Evolutionary conservation across 192 early-diverging fungal species (phyloP).

Genomic region (Podochytrium sp.): DNA sequence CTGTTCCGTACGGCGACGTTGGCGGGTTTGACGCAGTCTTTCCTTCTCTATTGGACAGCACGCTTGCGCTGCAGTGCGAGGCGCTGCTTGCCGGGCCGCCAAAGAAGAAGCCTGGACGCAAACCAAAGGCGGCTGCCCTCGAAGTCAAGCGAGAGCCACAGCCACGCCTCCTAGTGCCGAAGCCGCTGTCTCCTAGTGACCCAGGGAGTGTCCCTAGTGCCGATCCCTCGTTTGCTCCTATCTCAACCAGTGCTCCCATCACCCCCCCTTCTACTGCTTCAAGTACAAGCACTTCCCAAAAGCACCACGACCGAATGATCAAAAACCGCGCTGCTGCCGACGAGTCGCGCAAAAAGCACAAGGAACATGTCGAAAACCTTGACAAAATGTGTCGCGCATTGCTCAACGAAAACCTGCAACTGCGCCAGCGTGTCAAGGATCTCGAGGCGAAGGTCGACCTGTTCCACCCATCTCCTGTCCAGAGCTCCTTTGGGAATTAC

Average conservation of each 20-base stretch:
- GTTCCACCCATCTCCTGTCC: too few relatives aligned
- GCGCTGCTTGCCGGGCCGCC: conserved; percentile 30
- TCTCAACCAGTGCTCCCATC: conserved; percentile 30
- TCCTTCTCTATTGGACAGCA: too few relatives aligned
- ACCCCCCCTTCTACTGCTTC: conserved; percentile 28
- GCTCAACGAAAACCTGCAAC: conserved; percentile 45
- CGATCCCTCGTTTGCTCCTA: conserved; percentile 40
- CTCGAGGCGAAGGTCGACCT: too few relatives aligned
- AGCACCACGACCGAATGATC: conserved; percentile 85
- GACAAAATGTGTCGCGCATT: conserved; percentile 61
- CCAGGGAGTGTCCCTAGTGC: conserved; percentile 29
- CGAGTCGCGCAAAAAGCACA: conserved; percentile 85
- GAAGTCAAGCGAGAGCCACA: background rate
- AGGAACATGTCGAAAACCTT: conserved; percentile 78
- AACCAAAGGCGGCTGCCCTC: conserved; percentile 14
- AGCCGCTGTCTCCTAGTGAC: background rate
- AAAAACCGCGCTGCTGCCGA: conserved; percentile 92
- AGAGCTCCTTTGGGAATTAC: too few relatives aligned
- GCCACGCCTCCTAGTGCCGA: background rate
- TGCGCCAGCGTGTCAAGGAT: conserved; percentile 46
- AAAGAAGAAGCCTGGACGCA: conserved; percentile 35
- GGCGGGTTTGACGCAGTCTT: too few relatives aligned
- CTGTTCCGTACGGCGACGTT: too few relatives aligned
- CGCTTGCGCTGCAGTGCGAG: too few relatives aligned
- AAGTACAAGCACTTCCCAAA: conserved; percentile 29